Conservation (phyloP, 805 yeast genomes). For the Aciculoconidium aculeatum region DNA sequence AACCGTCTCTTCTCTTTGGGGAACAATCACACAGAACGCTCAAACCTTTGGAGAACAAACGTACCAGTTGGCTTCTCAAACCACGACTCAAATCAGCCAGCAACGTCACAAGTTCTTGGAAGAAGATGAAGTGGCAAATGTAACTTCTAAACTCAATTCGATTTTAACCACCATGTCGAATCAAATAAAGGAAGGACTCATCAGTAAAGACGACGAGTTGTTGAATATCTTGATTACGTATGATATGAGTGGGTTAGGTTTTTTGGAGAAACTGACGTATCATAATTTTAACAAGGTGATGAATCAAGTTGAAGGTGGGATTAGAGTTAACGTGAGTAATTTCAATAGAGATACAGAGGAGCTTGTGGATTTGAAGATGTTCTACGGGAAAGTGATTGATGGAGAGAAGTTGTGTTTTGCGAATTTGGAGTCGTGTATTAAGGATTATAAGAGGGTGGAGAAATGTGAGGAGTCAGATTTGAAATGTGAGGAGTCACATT, state of each 20-base stretch:
- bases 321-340: constrained; percentile 54
- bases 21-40: constrained; percentile 52
- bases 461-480: constrained; percentile 20
- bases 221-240: constrained; percentile 47
- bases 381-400: constrained; percentile 70
- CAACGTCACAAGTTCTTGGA: constrained; percentile 33
- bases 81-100: constrained; percentile 35
- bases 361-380: constrained; percentile 54
- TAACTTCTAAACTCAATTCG: constrained; percentile 25
- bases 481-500: constrained; percentile 16
- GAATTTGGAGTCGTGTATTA: constrained; percentile 71
- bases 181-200: constrained; percentile 45
- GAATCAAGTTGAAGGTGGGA: constrained; percentile 75
- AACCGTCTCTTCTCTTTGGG: constrained; percentile 64
- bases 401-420: constrained; percentile 89
- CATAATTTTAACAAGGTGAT: constrained; percentile 56
- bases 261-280: constrained; percentile 43
- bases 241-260: constrained; percentile 51
- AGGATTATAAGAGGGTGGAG: constrained; percentile 29
- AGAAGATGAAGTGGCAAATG: constrained; percentile 22
- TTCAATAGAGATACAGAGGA: constrained; percentile 23
- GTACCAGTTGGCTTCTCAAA: constrained; percentile 42
- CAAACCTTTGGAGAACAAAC: constrained; percentile 45
- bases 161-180: constrained; percentile 34
- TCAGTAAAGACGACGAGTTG: constrained; percentile 48